Evolutionary conservation across 1,284 basidiomycete species (phyloP).

Genomic region (Trametes hirsuta): DNA sequence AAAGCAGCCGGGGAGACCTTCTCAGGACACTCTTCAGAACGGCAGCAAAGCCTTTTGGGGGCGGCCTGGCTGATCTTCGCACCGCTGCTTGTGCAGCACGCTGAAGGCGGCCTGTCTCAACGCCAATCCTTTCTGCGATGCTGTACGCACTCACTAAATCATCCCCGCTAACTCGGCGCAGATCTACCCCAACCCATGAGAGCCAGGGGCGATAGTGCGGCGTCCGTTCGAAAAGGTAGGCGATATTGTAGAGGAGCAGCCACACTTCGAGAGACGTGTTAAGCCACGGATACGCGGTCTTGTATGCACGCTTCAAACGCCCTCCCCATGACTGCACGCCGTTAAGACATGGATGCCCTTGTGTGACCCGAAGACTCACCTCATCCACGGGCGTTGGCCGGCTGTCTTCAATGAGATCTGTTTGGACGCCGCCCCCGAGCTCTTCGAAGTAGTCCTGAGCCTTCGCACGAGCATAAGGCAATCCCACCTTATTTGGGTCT

Average conservation of each 20-base stretch:
- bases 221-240: constrained; percentile 89
- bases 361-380: constrained; percentile 40
- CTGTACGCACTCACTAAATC: constrained; percentile 60
- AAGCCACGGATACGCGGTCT: constrained; percentile 79
- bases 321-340: constrained; percentile 45
- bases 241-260: constrained; percentile 84
- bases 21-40: constrained; percentile 49
- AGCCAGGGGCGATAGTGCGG: constrained; percentile 94
- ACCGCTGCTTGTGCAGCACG: constrained; percentile 36
- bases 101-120: constrained; percentile 12
- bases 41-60: constrained; percentile 41
- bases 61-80: constrained; percentile 14
- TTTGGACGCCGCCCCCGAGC: constrained; percentile 79
- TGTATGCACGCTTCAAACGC: constrained; percentile 63
- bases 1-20: constrained; percentile 60
- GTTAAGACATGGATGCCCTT: not conserved
- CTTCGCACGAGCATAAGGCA: constrained; percentile 91
- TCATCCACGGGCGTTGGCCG: constrained; percentile 51
- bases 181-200: constrained; percentile 79
- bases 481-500: constrained; percentile 61
- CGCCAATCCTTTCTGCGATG: not conserved
- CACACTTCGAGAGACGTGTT: constrained; percentile 81
- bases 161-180: constrained; percentile 77
- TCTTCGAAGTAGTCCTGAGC: constrained; percentile 90
- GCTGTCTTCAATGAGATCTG: constrained; percentile 67